A percentile compares a stretch with the other conserved stretches of the same genome.
phyloP scores from a whole-genome alignment of 2,329 filamentous ascomycete genomes.

The Diaporthe velutina region DNA sequence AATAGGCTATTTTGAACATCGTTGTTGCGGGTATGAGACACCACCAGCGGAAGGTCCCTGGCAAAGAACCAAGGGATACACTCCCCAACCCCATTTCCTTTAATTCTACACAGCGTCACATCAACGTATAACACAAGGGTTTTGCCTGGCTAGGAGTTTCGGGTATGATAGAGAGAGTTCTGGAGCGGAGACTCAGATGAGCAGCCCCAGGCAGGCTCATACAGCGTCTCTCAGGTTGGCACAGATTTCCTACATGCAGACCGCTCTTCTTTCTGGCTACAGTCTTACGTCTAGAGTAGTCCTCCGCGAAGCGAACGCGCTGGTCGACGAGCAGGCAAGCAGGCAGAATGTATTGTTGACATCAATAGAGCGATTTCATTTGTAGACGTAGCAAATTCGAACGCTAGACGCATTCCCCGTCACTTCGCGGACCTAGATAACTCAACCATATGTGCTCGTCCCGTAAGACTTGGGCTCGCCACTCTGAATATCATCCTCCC shows the following conservation, averaged over 20 bases:
- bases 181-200: neutral
- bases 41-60: neutral
- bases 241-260: neutral
- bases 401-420: neutral
- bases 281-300: neutral
- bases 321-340: neutral
- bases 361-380: conserved; percentile 2
- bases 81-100: neutral
- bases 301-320: neutral
- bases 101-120: neutral
- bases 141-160: conserved; percentile 13
- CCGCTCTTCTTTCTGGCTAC: neutral
- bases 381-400: neutral
- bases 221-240: neutral
- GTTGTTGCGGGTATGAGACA: neutral
- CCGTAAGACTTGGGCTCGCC: conserved; percentile 16
- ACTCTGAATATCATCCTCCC: neutral
- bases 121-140: neutral
- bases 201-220: neutral
- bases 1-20: neutral
- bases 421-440: neutral
- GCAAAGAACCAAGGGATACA: neutral
- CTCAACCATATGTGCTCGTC: conserved; percentile 12
- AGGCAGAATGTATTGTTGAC: neutral
- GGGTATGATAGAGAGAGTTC: conserved; percentile 1